phyloP scores from a whole-genome alignment of 2,329 filamentous ascomycete genomes.

The Exophiala oligosperma region DNA sequence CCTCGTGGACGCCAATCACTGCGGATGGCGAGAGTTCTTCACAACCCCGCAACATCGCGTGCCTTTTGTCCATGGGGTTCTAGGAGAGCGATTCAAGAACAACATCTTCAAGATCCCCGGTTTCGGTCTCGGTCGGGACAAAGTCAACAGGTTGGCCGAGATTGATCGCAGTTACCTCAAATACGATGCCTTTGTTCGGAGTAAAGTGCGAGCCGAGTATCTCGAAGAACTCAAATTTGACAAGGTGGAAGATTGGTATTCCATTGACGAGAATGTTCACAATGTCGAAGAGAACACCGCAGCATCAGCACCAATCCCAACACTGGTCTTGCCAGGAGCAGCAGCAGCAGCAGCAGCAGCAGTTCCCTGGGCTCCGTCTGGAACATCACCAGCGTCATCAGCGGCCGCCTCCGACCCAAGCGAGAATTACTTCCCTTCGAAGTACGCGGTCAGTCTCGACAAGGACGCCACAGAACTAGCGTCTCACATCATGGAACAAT shows the following conservation, averaged over 20 bases:
- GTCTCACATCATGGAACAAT: background rate
- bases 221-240: slow-evolving; percentile 3
- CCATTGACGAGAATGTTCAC: background rate
- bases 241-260: background rate
- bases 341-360: too few species aligned
- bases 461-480: background rate
- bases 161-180: slow-evolving; percentile 22
- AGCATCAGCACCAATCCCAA: too few species aligned
- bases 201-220: slow-evolving; percentile 16
- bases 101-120: slow-evolving; percentile 26
- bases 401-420: background rate
- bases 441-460: background rate
- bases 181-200: slow-evolving; percentile 26
- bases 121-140: slow-evolving; percentile 10
- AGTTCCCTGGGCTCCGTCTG: background rate
- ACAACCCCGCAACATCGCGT: slow-evolving; percentile 18
- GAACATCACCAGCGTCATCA: background rate
- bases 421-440: background rate
- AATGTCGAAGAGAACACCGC: background rate
- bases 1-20: slow-evolving; percentile 19
- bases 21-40: slow-evolving; percentile 27
- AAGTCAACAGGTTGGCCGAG: slow-evolving; percentile 12
- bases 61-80: slow-evolving; percentile 22
- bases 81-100: slow-evolving; percentile 22
- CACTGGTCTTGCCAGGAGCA: too few species aligned